A percentile compares a stretch with the other conserved stretches of the same genome.
Conservation (phyloP, 176 grass and related monocot species). For the Oryza officinalis region DNA sequence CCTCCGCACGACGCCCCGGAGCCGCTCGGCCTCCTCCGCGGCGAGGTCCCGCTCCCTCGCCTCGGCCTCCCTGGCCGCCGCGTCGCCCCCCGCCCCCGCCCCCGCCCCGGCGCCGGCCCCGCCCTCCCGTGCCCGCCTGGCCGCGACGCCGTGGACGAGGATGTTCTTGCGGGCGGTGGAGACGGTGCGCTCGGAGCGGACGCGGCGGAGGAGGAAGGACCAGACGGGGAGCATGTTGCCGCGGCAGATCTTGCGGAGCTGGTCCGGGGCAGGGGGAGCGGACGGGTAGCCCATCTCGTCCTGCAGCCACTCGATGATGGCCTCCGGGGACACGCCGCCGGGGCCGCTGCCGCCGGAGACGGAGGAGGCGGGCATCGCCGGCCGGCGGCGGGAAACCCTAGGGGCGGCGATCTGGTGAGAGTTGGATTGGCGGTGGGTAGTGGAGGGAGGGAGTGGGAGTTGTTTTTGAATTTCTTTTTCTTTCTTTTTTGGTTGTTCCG, state of each 20-base stretch:
- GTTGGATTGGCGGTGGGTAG: constrained; percentile 13
- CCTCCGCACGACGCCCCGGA: constrained; percentile 79
- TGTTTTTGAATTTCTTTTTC: constrained; percentile 40
- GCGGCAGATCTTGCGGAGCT: constrained; percentile 99
- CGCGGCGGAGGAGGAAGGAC: constrained; percentile 88
- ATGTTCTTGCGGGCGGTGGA: constrained; percentile 86
- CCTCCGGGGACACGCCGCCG: constrained; percentile 72
- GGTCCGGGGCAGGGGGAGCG: constrained; percentile 68
- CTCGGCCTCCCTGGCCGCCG: constrained; percentile 70
- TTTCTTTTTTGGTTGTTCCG: not conserved
- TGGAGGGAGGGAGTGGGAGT: constrained; percentile 42
- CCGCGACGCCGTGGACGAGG: constrained; percentile 81
- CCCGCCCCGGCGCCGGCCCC: constrained; percentile 21
- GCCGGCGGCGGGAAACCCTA: constrained; percentile 36
- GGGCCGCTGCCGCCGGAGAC: constrained; percentile 55
- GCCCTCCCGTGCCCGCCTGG: constrained; percentile 59
- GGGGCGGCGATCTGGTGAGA: constrained; percentile 33
- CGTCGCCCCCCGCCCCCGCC: constrained; percentile 18
- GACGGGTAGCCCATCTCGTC: constrained; percentile 98
- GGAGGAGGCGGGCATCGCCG: constrained; percentile 63
- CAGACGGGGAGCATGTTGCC: constrained; percentile 98
- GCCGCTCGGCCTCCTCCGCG: constrained; percentile 82
- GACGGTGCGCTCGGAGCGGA: constrained; percentile 92
- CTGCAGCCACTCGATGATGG: constrained; percentile 95
- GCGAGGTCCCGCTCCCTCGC: constrained; percentile 88